Conservation (phyloP, 2,329 filamentous ascomycete genomes). For the Talaromyces piceae region DNA sequence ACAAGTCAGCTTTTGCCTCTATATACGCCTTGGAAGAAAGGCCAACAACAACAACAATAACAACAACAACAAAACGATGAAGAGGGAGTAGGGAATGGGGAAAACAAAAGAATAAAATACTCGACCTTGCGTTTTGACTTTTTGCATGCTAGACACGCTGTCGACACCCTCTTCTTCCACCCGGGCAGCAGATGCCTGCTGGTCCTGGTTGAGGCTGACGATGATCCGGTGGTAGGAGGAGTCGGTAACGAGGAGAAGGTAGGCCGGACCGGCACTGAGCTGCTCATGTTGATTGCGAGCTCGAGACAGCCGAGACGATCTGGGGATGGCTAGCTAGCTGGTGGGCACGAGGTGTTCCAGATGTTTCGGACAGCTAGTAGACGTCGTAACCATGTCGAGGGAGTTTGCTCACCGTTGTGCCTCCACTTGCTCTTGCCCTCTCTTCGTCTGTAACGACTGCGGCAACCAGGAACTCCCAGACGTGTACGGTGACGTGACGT, state of each 20-base stretch:
- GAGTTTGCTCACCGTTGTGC: no score
- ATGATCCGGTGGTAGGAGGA: constrained; percentile 9
- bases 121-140: constrained; percentile 34
- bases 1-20: background rate
- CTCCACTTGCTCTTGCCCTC: no score
- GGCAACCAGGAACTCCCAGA: no score
- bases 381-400: no score
- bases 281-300: constrained; percentile 12
- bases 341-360: no score
- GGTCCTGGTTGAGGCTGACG: constrained; percentile 3
- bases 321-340: no score
- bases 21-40: background rate
- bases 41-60: no score
- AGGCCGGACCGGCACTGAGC: constrained; percentile 15
- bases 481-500: background rate
- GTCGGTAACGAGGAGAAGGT: constrained; percentile 18
- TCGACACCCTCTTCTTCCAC: constrained; percentile 33
- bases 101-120: background rate
- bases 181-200: constrained; percentile 8
- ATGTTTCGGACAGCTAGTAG: no score
- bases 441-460: no score
- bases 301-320: no score
- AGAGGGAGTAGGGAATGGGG: no score
- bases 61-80: no score
- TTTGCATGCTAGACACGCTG: constrained; percentile 33